These are phyloP conservation scores for Solanum rostratum DNA, from an alignment of 257 asterid genomes.

Conservation along the genomic window DNA sequence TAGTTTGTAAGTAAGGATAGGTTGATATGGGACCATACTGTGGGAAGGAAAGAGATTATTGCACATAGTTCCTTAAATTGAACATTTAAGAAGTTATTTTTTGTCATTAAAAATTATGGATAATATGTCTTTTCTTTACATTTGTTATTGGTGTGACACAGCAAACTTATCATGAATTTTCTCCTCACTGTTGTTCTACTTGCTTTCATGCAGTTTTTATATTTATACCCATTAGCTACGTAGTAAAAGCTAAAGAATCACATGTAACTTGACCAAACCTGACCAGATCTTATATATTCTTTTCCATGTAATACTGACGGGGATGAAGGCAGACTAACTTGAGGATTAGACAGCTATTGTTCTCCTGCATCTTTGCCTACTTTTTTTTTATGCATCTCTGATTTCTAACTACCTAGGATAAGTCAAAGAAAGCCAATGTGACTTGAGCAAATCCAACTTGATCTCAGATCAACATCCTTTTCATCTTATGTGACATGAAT, in stretches of 20 bases:
- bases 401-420: not conserved
- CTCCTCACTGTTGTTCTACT: not conserved
- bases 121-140: not conserved
- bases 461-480: not conserved
- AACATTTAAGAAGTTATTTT: not conserved
- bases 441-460: not conserved
- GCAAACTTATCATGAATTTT: not conserved
- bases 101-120: not conserved
- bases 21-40: not conserved
- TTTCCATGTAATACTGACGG: not conserved
- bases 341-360: not conserved
- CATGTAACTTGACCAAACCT: not conserved
- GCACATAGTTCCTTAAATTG: not conserved
- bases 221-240: not conserved
- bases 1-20: not conserved
- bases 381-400: not conserved
- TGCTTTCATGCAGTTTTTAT: not conserved
- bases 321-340: not conserved
- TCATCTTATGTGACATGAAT: not conserved
- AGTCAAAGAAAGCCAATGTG: not conserved
- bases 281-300: not conserved
- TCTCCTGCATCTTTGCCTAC: not conserved
- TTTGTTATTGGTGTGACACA: not conserved
- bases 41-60: not conserved
- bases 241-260: not conserved